Evolutionary conservation across 495 filamentous ascomycete species (phyloP).

Genomic region (Cenococcum geophilum): DNA sequence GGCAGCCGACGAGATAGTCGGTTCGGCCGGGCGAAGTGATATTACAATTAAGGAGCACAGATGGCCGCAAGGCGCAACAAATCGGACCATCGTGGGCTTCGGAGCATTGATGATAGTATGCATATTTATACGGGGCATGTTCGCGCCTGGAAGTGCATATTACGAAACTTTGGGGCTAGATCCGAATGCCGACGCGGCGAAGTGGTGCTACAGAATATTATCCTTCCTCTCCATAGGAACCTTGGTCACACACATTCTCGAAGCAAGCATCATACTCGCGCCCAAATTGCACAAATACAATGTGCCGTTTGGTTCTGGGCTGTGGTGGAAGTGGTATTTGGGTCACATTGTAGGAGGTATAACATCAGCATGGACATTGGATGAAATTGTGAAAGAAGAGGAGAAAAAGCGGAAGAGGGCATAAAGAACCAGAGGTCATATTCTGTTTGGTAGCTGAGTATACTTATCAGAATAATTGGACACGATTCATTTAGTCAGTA

Average conservation of each 20-base stretch:
- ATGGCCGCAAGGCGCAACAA: background rate
- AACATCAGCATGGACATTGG: background rate
- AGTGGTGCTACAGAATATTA: background rate
- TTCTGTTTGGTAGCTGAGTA: too few relatives aligned
- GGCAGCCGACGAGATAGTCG: background rate
- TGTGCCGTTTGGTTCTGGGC: background rate
- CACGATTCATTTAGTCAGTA: too few relatives aligned
- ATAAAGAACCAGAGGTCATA: too few relatives aligned
- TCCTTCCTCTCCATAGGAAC: background rate
- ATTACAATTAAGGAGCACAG: conserved; percentile 3
- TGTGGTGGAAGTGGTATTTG: conserved; percentile 3
- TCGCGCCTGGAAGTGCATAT: background rate
- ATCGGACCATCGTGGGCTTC: background rate
- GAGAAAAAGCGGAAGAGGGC: background rate
- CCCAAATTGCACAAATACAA: conserved; percentile 4
- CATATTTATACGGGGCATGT: background rate
- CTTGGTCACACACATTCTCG: background rate
- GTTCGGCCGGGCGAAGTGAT: background rate
- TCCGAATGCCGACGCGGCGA: background rate
- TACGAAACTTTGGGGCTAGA: background rate
- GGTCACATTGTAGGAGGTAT: conserved; percentile 1
- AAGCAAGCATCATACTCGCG: background rate
- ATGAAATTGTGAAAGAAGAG: conserved; percentile 1
- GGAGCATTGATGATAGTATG: background rate
- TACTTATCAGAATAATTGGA: too few relatives aligned